Conservation (phyloP, 352 stramenopile species). For the Saprolegnia parasitica region DNA sequence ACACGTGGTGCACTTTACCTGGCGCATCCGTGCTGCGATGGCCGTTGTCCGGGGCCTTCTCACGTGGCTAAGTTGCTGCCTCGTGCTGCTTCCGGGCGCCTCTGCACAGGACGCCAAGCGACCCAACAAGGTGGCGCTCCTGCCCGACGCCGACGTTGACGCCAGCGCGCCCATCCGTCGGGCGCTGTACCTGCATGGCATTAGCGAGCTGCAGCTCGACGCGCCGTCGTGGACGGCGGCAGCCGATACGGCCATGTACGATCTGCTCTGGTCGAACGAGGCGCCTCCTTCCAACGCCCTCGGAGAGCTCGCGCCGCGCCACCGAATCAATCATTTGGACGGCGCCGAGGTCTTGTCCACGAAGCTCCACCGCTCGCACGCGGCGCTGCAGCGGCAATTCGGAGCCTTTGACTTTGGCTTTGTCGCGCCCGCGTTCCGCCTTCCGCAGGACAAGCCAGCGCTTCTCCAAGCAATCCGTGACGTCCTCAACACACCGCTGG, state of each 20-base stretch:
- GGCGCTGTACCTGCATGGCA: neutral
- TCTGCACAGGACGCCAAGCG: neutral
- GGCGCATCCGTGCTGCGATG: no score
- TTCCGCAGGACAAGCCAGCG: neutral
- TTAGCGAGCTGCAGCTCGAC: conserved; percentile 6
- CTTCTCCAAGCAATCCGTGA: conserved; percentile 8
- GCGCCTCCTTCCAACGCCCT: neutral
- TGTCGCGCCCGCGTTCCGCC: neutral
- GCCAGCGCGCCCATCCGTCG: neutral
- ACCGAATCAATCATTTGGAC: conserved; percentile 23
- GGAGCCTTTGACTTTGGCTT: conserved; percentile 24
- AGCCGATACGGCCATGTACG: neutral
- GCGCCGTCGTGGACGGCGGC: conserved; percentile 13
- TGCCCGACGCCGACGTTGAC: neutral
- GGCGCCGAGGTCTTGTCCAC: neutral
- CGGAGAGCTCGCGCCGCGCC: neutral
- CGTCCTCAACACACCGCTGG: neutral
- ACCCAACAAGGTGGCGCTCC: conserved; percentile 12
- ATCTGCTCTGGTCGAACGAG: conserved; percentile 20
- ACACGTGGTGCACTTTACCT: no score
- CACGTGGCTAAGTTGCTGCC: no score
- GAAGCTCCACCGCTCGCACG: neutral
- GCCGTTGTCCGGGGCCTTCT: no score
- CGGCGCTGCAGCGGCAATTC: neutral
- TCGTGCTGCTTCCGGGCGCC: no score